phyloP scores from a whole-genome alignment of 1,139 yeast species.

The Magnusiomyces sp. region DNA sequence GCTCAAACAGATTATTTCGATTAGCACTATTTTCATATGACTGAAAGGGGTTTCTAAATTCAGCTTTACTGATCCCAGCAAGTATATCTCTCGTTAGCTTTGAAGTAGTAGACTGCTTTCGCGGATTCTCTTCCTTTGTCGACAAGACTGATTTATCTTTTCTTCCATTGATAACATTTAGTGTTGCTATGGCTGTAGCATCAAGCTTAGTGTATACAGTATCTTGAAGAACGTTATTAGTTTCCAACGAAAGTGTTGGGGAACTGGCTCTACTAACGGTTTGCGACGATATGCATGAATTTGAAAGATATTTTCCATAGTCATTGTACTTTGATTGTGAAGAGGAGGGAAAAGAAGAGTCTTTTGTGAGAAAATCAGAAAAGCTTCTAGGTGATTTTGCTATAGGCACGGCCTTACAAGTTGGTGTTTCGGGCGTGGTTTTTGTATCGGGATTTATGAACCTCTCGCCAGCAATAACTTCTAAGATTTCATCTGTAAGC shows the following conservation, averaged over 20 bases:
- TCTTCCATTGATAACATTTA: background rate
- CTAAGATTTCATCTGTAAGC: conserved; percentile 28
- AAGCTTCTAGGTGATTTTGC: no score
- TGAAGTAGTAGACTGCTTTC: no score
- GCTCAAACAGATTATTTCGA: no score
- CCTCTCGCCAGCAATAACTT: conserved; percentile 26
- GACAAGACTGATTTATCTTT: no score
- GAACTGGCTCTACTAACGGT: background rate
- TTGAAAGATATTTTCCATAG: conserved; percentile 1
- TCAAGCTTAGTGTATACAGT: background rate
- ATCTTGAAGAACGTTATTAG: background rate
- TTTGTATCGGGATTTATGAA: conserved; percentile 16
- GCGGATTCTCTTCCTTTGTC: no score
- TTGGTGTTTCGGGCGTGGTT: background rate
- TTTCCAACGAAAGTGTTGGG: background rate
- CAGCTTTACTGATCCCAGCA: no score
- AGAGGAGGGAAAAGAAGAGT: background rate
- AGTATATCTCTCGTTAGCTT: no score
- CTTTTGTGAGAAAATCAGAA: no score
- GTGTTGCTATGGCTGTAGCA: conserved; percentile 1
- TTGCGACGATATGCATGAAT: background rate
- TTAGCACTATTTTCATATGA: no score
- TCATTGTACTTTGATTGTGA: background rate
- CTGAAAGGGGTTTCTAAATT: no score
- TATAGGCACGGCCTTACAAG: background rate